Evolutionary conservation across 2,329 filamentous ascomycete species (phyloP), one percentile per base, ranked within the genome.

Genomic region (Colletotrichum melonis): DNA sequence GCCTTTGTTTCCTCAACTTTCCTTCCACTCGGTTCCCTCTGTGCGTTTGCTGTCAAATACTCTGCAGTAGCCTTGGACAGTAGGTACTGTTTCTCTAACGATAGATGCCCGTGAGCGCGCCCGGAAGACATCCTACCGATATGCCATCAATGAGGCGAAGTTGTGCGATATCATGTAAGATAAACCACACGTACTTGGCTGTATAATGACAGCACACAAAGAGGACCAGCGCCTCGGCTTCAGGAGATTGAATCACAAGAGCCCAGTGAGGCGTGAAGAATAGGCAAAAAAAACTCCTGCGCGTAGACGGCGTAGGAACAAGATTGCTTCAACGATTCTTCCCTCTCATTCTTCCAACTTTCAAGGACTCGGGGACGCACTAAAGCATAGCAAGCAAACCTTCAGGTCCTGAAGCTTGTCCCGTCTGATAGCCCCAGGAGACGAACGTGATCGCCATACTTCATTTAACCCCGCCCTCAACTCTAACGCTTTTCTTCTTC

Each of bases 401-500:
- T 16, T 38, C 14, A 42, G 38, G 38, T 19, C 24, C 24, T 14
- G 12, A 35, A 35, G 54, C 52, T 56, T 63, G 26, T 49, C 26
- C 62, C 22, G 24, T 59, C 26, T 24, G 52, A 64, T 69, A 26
- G 49, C 9, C 30, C 26, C 22, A 64, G 67, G 52, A 56, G 49
- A 57, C 52, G 58, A 32, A 64, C 60, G 64, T 35, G 38, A 69
- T 58, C 60, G 52, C 35, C 67, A 16, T 38, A 60, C 16, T 16
- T 65, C 38, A 46, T 58, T 58, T 69, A 28, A 58, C 59, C 59
- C 59, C 67, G 32, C 49, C 42, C 38, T 42, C 38, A 42, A 42
- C 38, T 42, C 38, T 42, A 42, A 42, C 38, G 38, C 6, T 42
- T 19, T 19, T 16, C 16, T 42, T 42, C 16, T 42, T 42, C 16